A percentile compares a stretch with the other conserved stretches of the same genome.
Conservation (phyloP, 768 basidiomycete species). For the Suillus brevipes region DNA sequence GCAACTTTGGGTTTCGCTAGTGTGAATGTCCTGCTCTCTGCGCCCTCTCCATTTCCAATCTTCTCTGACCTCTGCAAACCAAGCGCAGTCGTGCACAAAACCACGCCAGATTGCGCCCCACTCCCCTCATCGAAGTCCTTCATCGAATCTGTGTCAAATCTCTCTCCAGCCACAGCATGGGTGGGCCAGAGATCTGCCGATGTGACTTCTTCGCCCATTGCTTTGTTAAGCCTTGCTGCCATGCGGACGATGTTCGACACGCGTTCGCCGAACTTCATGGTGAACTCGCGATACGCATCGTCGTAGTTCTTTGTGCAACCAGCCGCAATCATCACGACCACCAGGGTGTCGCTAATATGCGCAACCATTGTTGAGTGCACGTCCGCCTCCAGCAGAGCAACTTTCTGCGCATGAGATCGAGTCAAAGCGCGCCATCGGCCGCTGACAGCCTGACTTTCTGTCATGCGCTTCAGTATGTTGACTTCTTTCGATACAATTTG, state of each 20-base stretch:
- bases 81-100: constrained; percentile 60
- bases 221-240: constrained; percentile 39
- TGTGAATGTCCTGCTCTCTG: constrained; percentile 49
- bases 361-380: constrained; percentile 40
- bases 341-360: constrained; percentile 45
- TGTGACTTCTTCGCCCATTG: constrained; percentile 58
- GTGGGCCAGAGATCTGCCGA: constrained; percentile 56
- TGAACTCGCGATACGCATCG: constrained; percentile 30
- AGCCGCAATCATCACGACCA: constrained; percentile 42
- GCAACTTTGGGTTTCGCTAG: constrained; percentile 59
- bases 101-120: constrained; percentile 18
- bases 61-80: constrained; percentile 46
- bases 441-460: constrained; percentile 52
- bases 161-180: constrained; percentile 42
- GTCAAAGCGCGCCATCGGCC: constrained; percentile 61
- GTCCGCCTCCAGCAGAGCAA: constrained; percentile 32
- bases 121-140: constrained; percentile 40
- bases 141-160: constrained; percentile 45
- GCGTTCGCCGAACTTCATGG: constrained; percentile 37
- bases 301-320: constrained; percentile 38
- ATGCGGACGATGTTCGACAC: constrained; percentile 35
- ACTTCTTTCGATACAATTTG: constrained; percentile 4
- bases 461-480: not conserved
- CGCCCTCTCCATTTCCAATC: constrained; percentile 35
- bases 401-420: constrained; percentile 41